Evolutionary conservation across 768 basidiomycete genomes (phyloP).

Genomic region (Hydnomerulius pinastri): DNA sequence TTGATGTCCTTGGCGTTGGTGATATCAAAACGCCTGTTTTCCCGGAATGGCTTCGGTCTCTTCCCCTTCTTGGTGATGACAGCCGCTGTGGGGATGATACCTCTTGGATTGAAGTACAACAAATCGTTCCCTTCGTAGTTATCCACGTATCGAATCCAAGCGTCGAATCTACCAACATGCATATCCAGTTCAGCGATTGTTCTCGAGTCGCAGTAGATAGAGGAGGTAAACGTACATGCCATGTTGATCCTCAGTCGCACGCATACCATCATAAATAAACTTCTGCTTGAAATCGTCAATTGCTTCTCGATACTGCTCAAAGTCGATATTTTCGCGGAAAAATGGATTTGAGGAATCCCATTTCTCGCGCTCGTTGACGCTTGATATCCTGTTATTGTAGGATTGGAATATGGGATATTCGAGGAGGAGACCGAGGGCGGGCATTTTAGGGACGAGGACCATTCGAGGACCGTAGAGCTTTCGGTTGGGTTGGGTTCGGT

Average conservation of each 20-base stretch:
- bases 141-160: slow-evolving; percentile 81
- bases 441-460: slow-evolving; percentile 93
- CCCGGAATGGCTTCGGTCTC: slow-evolving; percentile 64
- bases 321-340: slow-evolving; percentile 72
- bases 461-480: slow-evolving; percentile 78
- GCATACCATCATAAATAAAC: slow-evolving; percentile 86
- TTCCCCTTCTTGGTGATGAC: slow-evolving; percentile 62
- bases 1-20: slow-evolving; percentile 43
- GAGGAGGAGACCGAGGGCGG: slow-evolving; percentile 88
- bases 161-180: slow-evolving; percentile 62
- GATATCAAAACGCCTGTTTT: slow-evolving; percentile 67
- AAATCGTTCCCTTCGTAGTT: slow-evolving; percentile 77
- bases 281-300: slow-evolving; percentile 85
- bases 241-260: slow-evolving; percentile 75
- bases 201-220: not conserved
- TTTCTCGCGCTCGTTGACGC: slow-evolving; percentile 42
- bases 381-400: slow-evolving; percentile 64
- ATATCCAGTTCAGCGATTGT: not conserved
- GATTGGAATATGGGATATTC: slow-evolving; percentile 83
- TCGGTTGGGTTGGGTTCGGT: slow-evolving; percentile 5
- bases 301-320: slow-evolving; percentile 60
- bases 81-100: slow-evolving; percentile 70
- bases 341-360: slow-evolving; percentile 55
- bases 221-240: slow-evolving; percentile 59
- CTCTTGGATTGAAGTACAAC: slow-evolving; percentile 74